Base-by-base conservation (phyloP, 2,329 filamentous ascomycete genomes). In the Hyphodiscus sp. region DNA sequence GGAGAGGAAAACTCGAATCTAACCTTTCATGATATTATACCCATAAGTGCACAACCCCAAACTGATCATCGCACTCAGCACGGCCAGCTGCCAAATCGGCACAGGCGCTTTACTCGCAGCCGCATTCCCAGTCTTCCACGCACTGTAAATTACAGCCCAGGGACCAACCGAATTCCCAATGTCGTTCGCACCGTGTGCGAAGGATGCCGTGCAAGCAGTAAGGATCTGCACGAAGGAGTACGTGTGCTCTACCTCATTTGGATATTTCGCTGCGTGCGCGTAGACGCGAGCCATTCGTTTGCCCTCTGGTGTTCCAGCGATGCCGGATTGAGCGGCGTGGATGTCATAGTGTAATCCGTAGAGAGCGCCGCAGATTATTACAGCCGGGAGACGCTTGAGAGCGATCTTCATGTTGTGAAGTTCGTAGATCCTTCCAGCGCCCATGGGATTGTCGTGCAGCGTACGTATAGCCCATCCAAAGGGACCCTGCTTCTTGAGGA, bases 291-390 rank as follows among this genome's bases (percentile, higher is more conserved):
- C 73, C 85, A 89, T 89, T 57, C 87, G 85, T 38, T 73, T 73
- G 54, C 86, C 87, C 56, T 91, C 87, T 7, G 86, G 86, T 1
- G 87, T 89, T 20, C 86, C 86, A 13, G 75, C 67, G 45, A 89
- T 78, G 66, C 87, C 87, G 50, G 15, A 38, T 29, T 91, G 87
- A 4, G 86, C 85, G 47, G 80, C 78, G 76, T 91, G 87, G 65
- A 91, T 92, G 62, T 92, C 88, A 72, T 91, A 92, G 77, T 91
- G 76, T 23, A 86, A 68, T 69, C 89, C 89, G 67, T 92, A 92
- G 49, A 91, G 79, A 16, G 75, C 66, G 52, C 76, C 86, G 59
- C 75, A 76, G 44, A 83, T 76, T 57, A 88, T 68, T 70, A 78
- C 78, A 49, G 89, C 86, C 0, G 88, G 88, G 9, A 91, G 66